Percentiles rank a stretch among this genome's conserved stretches.
These are phyloP conservation scores for Begonia masoniana DNA, from an alignment of 306 rosid genomes.

Conservation along the genomic window DNA sequence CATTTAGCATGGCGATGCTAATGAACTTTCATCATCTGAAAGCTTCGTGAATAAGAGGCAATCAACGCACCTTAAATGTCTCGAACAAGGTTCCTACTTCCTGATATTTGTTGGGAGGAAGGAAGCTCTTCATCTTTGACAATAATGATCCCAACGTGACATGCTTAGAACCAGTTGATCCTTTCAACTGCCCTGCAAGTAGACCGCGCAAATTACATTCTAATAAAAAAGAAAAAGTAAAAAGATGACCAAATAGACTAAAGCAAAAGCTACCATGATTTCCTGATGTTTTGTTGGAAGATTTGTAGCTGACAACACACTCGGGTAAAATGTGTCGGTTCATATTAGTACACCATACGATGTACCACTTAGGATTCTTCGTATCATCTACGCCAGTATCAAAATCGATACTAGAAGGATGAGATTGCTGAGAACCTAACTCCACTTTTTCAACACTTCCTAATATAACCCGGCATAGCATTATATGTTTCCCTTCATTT, in stretches of 20 bases:
- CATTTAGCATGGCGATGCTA: background rate
- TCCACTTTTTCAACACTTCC: conserved; percentile 46
- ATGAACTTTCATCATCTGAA: background rate
- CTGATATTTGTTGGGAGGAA: conserved; percentile 30
- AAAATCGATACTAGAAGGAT: conserved; percentile 28
- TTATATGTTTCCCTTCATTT: conserved; percentile 29
- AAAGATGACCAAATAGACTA: background rate
- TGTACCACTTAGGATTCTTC: conserved; percentile 34
- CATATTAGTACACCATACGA: conserved; percentile 42
- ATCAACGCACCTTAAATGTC: conserved; percentile 20
- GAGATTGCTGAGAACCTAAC: conserved; percentile 26
- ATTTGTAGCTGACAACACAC: conserved; percentile 46
- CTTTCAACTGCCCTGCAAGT: conserved; percentile 19
- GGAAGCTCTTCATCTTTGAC: conserved; percentile 23
- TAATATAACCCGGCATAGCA: conserved; percentile 46
- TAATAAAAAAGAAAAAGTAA: background rate
- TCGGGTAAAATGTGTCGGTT: conserved; percentile 42
- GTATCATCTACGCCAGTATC: conserved; percentile 50
- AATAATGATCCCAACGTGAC: conserved; percentile 13
- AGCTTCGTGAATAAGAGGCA: background rate
- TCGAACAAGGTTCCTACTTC: conserved; percentile 17
- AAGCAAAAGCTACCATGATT: background rate
- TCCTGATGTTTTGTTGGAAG: conserved; percentile 19
- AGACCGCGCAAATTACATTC: conserved; percentile 2
- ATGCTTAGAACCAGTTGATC: background rate